These are phyloP conservation scores for Suillus subluteus DNA, from an alignment of 768 basidiomycete species.

Conservation along the genomic window DNA sequence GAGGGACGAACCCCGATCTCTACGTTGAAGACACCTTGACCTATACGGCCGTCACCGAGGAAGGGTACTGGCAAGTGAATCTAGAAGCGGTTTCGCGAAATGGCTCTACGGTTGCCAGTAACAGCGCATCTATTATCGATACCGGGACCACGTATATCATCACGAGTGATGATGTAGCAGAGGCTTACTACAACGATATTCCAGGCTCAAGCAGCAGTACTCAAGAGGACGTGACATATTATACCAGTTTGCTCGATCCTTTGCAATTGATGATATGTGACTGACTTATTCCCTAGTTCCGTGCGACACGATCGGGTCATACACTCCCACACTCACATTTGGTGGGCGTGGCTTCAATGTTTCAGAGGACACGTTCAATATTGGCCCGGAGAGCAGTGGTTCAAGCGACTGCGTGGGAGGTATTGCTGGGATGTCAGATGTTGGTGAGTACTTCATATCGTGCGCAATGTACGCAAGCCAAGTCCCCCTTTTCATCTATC, in stretches of 20 bases:
- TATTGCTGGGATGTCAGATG: conserved; percentile 28
- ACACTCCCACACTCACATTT: conserved; percentile 40
- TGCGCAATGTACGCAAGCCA: background rate
- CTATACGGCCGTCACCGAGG: conserved; percentile 35
- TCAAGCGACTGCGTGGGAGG: conserved; percentile 41
- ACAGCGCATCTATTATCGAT: conserved; percentile 39
- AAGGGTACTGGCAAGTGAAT: conserved; percentile 43
- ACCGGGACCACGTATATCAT: conserved; percentile 34
- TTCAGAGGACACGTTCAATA: conserved; percentile 41
- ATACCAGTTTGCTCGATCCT: background rate
- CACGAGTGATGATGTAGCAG: conserved; percentile 30
- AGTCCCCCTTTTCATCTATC: background rate
- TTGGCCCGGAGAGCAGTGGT: conserved; percentile 38
- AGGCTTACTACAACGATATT: conserved; percentile 34
- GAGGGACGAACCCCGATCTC: conserved; percentile 49
- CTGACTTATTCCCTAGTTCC: conserved; percentile 28
- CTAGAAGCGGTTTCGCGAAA: conserved; percentile 32
- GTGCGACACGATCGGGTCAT: conserved; percentile 32
- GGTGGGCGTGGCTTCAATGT: conserved; percentile 43
- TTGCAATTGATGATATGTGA: background rate
- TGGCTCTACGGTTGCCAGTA: conserved; percentile 23
- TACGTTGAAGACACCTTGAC: conserved; percentile 49
- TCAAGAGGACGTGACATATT: background rate
- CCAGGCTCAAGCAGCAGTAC: conserved; percentile 25
- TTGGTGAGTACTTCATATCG: conserved; percentile 6